Percentiles rank a stretch among this genome's conserved stretches.
Evolutionary conservation across 345 rosid species (phyloP).

Genomic region (Linum usitatissimum): DNA sequence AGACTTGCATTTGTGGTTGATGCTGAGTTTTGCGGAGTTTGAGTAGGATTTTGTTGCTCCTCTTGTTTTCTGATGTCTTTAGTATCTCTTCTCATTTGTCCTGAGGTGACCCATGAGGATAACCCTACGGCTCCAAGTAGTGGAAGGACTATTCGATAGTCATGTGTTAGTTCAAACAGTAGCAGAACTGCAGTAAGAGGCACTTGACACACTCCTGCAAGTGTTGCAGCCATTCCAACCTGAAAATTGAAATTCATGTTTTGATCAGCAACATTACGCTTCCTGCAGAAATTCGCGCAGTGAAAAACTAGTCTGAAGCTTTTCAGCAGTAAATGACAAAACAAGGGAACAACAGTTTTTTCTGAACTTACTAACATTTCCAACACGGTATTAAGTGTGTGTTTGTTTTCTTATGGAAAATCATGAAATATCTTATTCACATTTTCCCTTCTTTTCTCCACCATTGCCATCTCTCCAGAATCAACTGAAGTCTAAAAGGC

Average conservation of each 20-base stretch:
- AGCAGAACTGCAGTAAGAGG: constrained; percentile 87
- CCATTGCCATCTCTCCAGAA: too few species aligned
- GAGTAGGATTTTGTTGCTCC: constrained; percentile 24
- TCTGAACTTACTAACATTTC: too few species aligned
- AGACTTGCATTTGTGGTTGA: constrained; percentile 15
- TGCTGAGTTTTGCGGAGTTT: constrained; percentile 20
- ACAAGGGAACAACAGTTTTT: background rate
- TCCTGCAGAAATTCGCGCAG: background rate
- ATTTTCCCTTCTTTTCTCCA: too few species aligned
- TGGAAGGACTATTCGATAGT: constrained; percentile 82
- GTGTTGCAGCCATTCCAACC: constrained; percentile 99
- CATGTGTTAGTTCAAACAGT: constrained; percentile 88
- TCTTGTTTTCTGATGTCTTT: constrained; percentile 28
- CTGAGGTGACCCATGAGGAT: constrained; percentile 91
- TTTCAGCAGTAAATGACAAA: background rate
- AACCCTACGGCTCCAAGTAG: constrained; percentile 82
- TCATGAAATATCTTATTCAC: too few species aligned
- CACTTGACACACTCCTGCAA: constrained; percentile 96
- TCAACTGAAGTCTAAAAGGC: too few species aligned
- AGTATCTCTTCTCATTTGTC: constrained; percentile 50
- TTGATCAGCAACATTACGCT: background rate
- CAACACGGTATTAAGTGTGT: too few species aligned
- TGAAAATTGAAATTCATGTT: constrained; percentile 22
- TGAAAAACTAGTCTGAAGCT: background rate
- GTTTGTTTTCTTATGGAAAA: too few species aligned